Base-by-base conservation (phyloP, 1,284 basidiomycete genomes). In the Stereum hirsutum region DNA sequence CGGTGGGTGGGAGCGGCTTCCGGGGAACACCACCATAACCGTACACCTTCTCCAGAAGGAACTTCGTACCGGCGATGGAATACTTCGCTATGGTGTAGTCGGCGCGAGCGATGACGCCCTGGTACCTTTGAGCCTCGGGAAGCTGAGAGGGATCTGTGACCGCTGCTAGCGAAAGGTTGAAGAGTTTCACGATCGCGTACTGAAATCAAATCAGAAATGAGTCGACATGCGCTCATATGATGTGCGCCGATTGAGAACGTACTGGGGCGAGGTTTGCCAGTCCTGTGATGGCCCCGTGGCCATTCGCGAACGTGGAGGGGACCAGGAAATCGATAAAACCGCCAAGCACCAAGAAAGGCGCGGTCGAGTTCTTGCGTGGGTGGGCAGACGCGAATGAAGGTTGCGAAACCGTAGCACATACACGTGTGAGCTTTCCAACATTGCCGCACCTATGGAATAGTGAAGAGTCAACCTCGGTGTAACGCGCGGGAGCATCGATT, bases 401-500 rank as follows among this genome's bases (percentile, higher is more conserved):
- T n/a, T 69, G 63, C 15, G 81, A 73, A 5, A 89, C 77, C 4
- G 72, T 70, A 25, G 78, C 78, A 35, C 81, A 79, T 51, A 95
- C 84, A 45, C 91, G 76, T 20, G 85, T 88, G 52, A 93, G 72
- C 64, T 95, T 95, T 44, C 91, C 91, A 47, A 95, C 86, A 50
- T 86, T 87, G 33, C 88, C 89, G 56, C 91, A 94, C 24, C 87
- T 89, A 54, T 37, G 33, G 19, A 43, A 6, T 32, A 25, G 14
- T 7, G 38, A 31, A 42, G 36, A 17, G 21, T 32, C n/a, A 35
- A 27, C 30, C 24, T n/a, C 19, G 35, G 25, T 14, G 43, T 7
- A 28, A 12, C n/a, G 17, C 17, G 3, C 14, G 17, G 34, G 19
- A 17, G 23, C 32, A 23, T n/a, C 39, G 17, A 38, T 41, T 25